Conservation (phyloP, 331 rosid species). For the Stylosanthes scabra region DNA sequence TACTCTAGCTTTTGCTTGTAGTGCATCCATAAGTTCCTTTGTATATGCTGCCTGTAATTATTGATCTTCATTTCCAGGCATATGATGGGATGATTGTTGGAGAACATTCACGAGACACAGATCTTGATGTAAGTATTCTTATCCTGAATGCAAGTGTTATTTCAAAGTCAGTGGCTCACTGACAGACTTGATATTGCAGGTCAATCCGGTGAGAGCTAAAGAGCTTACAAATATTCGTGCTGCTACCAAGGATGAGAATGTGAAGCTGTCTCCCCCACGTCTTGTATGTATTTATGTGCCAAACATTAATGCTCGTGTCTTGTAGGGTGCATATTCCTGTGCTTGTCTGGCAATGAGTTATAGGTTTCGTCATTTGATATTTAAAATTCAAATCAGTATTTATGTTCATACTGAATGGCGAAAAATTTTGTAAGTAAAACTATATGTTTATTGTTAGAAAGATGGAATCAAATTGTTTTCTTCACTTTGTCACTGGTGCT, state of each 20-base stretch:
- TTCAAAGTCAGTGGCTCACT: slow-evolving; percentile 31
- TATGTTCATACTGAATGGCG: not conserved
- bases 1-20: slow-evolving; percentile 30
- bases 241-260: slow-evolving; percentile 78
- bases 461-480: not conserved
- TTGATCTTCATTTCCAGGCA: slow-evolving; percentile 59
- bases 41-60: slow-evolving; percentile 13
- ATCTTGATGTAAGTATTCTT: slow-evolving; percentile 81
- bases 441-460: slow-evolving; percentile 15
- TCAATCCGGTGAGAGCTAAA: slow-evolving; percentile 85
- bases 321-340: not conserved
- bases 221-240: slow-evolving; percentile 82
- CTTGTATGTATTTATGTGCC: slow-evolving; percentile 64
- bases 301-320: slow-evolving; percentile 4
- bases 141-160: slow-evolving; percentile 24
- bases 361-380: slow-evolving; percentile 27
- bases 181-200: slow-evolving; percentile 53
- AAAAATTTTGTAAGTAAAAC: slow-evolving; percentile 10
- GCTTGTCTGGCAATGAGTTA: slow-evolving; percentile 30
- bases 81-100: slow-evolving; percentile 99
- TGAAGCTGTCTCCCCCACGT: slow-evolving; percentile 93
- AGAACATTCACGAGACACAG: slow-evolving; percentile 88
- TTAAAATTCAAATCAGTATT: slow-evolving; percentile 19
- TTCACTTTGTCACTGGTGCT: not conserved
- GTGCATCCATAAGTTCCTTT: slow-evolving; percentile 12